phyloP scores from a whole-genome alignment of 306 rosid species.

The Cicer bijugum region DNA sequence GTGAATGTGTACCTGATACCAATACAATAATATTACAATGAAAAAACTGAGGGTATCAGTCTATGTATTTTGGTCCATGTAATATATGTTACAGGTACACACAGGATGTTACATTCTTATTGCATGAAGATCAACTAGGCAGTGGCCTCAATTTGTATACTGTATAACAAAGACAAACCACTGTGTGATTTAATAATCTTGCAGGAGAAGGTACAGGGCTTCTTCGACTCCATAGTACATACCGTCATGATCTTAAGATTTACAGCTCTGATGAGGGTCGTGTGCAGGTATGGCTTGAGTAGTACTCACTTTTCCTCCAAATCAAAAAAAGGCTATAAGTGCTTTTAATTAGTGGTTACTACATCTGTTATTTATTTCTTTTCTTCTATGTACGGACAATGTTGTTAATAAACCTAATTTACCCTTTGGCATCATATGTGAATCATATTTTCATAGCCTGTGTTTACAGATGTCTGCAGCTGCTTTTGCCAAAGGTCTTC shows the following conservation, averaged over 20 bases:
- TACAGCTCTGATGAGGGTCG: constrained; percentile 99
- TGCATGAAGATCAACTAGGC: constrained; percentile 35
- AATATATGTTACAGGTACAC: constrained; percentile 20
- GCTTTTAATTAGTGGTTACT: constrained; percentile 25
- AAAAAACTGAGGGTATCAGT: not conserved
- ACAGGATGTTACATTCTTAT: constrained; percentile 19
- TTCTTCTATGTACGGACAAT: constrained; percentile 28
- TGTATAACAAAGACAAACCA: constrained; percentile 36
- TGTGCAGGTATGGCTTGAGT: constrained; percentile 76
- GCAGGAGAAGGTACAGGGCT: constrained; percentile 98
- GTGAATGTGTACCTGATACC: not conserved
- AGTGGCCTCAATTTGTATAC: constrained; percentile 38
- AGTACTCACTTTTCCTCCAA: constrained; percentile 4
- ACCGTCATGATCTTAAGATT: constrained; percentile 95
- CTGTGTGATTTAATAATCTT: constrained; percentile 43
- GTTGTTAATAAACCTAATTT: constrained; percentile 35
- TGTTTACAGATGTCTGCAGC: constrained; percentile 98
- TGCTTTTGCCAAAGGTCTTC: constrained; percentile 99
- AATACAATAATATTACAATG: not conserved
- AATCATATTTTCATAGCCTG: constrained; percentile 42
- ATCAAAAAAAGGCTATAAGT: constrained; percentile 27
- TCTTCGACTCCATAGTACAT: constrained; percentile 98
- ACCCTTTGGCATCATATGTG: constrained; percentile 37
- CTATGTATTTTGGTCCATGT: not conserved
- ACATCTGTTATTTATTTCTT: constrained; percentile 32